phyloP scores from a whole-genome alignment of 2,329 filamentous ascomycete genomes.

The Blastomyces silverae region DNA sequence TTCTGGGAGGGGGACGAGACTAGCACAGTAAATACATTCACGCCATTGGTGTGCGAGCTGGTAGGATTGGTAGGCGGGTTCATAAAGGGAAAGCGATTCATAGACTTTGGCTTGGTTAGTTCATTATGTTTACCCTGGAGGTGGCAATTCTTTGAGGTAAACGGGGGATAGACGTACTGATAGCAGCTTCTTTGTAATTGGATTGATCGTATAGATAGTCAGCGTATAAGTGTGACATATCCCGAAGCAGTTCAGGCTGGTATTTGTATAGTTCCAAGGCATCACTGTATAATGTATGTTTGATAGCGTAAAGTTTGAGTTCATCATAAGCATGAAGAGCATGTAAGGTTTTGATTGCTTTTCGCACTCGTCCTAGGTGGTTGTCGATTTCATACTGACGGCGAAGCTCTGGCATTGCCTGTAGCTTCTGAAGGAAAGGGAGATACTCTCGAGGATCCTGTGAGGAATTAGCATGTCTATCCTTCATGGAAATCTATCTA shows the following conservation, averaged over 20 bases:
- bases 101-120: slow-evolving; percentile 50
- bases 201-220: slow-evolving; percentile 67
- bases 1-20: slow-evolving; percentile 57
- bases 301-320: slow-evolving; percentile 67
- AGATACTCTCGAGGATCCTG: slow-evolving; percentile 86
- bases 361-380: slow-evolving; percentile 66
- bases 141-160: neutral
- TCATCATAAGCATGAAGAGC: slow-evolving; percentile 69
- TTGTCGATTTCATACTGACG: slow-evolving; percentile 83
- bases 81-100: slow-evolving; percentile 72
- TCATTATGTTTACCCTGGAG: neutral
- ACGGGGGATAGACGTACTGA: slow-evolving; percentile 41
- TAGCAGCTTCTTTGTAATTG: slow-evolving; percentile 74
- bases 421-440: slow-evolving; percentile 83
- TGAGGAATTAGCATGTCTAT: neutral
- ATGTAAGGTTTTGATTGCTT: slow-evolving; percentile 72
- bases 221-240: slow-evolving; percentile 72
- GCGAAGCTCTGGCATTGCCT: slow-evolving; percentile 63
- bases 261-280: slow-evolving; percentile 81
- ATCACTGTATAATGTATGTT: slow-evolving; percentile 69
- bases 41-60: slow-evolving; percentile 82
- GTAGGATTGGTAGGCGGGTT: slow-evolving; percentile 73
- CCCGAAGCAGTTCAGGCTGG: slow-evolving; percentile 57
- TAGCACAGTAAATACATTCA: slow-evolving; percentile 76
- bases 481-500: neutral